Conservation (phyloP, 257 asterid species). For the Eucommia ulmoides region DNA sequence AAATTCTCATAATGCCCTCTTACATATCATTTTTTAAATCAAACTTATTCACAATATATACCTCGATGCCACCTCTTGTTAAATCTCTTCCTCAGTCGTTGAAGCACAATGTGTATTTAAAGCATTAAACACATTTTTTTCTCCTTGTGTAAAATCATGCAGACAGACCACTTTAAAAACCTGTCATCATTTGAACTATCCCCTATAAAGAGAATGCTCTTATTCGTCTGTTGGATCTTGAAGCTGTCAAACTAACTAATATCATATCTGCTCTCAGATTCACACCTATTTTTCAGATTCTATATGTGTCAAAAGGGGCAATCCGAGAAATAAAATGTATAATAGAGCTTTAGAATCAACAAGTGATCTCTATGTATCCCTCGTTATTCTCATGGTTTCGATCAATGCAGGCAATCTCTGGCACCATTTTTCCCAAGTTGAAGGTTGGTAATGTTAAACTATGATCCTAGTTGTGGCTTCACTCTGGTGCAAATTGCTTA, state of each 20-base stretch:
- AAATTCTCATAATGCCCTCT: too few species aligned
- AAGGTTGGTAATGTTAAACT: conserved; percentile 1
- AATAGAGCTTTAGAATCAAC: conserved; percentile 3
- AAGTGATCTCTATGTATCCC: conserved; percentile 11
- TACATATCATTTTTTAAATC: too few species aligned
- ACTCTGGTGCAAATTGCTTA: not conserved
- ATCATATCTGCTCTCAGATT: conserved; percentile 11
- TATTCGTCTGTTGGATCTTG: conserved; percentile 3
- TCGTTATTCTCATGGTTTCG: conserved; percentile 7
- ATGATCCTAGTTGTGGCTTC: conserved; percentile 5
- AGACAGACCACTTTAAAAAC: conserved; percentile 1
- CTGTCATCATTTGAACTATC: conserved; percentile 6
- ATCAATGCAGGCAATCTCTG: conserved; percentile 4
- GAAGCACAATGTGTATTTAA: conserved; percentile 3
- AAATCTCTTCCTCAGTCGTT: conserved; percentile 2
- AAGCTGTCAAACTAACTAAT: conserved; percentile 6
- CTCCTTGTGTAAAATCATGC: conserved; percentile 7
- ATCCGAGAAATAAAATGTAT: conserved; percentile 6
- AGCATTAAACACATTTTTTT: conserved; percentile 6
- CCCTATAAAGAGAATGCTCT: conserved; percentile 8
- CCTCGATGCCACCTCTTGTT: conserved; percentile 4
- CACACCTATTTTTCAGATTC: conserved; percentile 7
- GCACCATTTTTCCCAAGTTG: conserved; percentile 8
- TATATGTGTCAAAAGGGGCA: conserved; percentile 9
- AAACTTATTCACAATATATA: too few species aligned